phyloP scores from a whole-genome alignment of 371 early-diverging fungal genomes.

The Circinella minor region DNA sequence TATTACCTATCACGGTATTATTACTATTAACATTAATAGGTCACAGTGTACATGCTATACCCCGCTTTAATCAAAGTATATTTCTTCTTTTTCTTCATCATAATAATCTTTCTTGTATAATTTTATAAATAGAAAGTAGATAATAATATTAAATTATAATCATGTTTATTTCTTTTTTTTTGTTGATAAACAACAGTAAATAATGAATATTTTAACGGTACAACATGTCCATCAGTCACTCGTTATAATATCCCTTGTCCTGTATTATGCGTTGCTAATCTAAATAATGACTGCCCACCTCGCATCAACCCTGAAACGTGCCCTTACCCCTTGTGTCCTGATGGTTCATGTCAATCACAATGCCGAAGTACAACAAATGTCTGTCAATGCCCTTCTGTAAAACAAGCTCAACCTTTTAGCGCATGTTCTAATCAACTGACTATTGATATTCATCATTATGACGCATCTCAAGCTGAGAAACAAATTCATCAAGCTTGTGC shows the following conservation, averaged over 20 bases:
- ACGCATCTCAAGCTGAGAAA: slow-evolving; percentile 47
- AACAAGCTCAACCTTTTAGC: slow-evolving; percentile 18
- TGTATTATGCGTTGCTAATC: slow-evolving; percentile 54
- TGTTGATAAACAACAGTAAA: slow-evolving; percentile 44
- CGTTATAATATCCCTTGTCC: slow-evolving; percentile 51
- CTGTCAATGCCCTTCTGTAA: slow-evolving; percentile 44
- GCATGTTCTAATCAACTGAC: slow-evolving; percentile 47
- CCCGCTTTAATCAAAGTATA: slow-evolving; percentile 25
- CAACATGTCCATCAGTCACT: slow-evolving; percentile 49
- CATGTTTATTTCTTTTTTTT: neutral
- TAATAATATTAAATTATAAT: neutral
- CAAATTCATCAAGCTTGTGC: slow-evolving; percentile 56
- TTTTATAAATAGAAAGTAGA: neutral
- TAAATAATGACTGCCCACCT: slow-evolving; percentile 43
- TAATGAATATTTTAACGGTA: slow-evolving; percentile 52
- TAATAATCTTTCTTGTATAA: neutral
- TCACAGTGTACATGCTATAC: slow-evolving; percentile 18
- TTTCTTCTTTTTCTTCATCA: neutral
- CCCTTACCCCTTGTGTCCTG: slow-evolving; percentile 52
- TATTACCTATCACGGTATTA: slow-evolving; percentile 6
- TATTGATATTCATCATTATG: slow-evolving; percentile 54
- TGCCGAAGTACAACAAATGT: slow-evolving; percentile 49
- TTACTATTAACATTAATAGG: neutral
- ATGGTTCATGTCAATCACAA: slow-evolving; percentile 58
- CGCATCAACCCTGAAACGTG: slow-evolving; percentile 49